phyloP scores from a whole-genome alignment of 345 rosid genomes.

The Corchorus olitorius region DNA sequence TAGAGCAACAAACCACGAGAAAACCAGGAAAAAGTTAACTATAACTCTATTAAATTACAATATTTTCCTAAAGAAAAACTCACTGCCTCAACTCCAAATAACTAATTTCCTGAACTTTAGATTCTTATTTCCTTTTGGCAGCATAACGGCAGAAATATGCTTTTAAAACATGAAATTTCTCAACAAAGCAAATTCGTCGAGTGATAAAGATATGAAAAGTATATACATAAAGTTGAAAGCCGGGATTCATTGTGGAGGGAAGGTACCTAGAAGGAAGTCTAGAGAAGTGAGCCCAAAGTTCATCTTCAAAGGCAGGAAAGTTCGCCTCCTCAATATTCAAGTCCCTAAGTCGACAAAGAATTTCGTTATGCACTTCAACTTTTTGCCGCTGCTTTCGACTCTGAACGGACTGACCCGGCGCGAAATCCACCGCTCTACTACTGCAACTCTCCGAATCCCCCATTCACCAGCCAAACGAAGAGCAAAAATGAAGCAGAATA shows the following conservation, averaged over 20 bases:
- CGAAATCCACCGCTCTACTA: conserved; percentile 49
- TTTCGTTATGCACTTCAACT: conserved; percentile 45
- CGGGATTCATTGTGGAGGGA: background rate
- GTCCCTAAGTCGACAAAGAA: conserved; percentile 51
- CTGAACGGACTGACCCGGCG: conserved; percentile 30
- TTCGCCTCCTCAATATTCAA: conserved; percentile 37
- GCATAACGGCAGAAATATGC: background rate
- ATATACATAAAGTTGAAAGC: background rate
- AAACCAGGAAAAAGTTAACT: background rate
- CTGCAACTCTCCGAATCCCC: conserved; percentile 61
- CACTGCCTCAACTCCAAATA: background rate
- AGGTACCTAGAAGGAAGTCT: conserved; percentile 54
- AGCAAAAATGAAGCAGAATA: background rate
- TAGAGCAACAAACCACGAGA: background rate
- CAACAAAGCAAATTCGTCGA: background rate
- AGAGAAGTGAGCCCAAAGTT: conserved; percentile 63
- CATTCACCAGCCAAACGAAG: conserved; percentile 25
- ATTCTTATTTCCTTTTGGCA: background rate
- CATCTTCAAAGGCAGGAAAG: conserved; percentile 54
- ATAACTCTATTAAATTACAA: background rate
- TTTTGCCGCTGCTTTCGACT: conserved; percentile 48
- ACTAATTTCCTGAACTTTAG: background rate
- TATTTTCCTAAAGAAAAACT: background rate
- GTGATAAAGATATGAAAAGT: background rate
- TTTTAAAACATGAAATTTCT: background rate